Base-by-base conservation (phyloP, 1,284 basidiomycete genomes). In the Neolentinus lepideus region DNA sequence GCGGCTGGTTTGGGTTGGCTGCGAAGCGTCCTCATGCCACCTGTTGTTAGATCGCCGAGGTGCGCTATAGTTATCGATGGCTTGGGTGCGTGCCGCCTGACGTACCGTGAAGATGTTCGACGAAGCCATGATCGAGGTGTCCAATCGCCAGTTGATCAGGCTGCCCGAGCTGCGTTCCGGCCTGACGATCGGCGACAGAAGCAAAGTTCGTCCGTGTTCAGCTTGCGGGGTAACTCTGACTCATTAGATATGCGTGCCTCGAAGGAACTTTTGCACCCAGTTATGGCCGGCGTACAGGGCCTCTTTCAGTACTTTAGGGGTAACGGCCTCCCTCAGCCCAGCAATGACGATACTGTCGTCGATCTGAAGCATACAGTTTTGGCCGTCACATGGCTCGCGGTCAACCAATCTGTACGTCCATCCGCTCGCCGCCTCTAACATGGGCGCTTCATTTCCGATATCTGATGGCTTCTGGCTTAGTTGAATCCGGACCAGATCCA, bases 331-430 rank as follows among this genome's bases (percentile, higher is more conserved):
- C 85, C 88, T 22, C 71, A 76, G 50, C 75, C 81, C 9, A 60
- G 71, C 52, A 72, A 71, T 45, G 63, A 74, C 21, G 86, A 88
- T 58, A 83, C 80, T 1, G 88, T 92, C 22, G 75, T 94, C 25
- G 78, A 83, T 25, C 81, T 95, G 38, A 83, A 81, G 62, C 92
- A 93, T 56, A 87, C 84, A 11, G 84, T 90, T 31, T 78, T 94
- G 56, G 90, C 86, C 22, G 75, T 97, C 60, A 83, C 87, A 51
- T 97, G 94, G 94, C 77, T 95, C 12, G 94, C 92, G 14, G 75
- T 95, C 57, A 94, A 93, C 63, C 94, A 95, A 75, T 81, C 79
- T 54, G 92, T 92, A 64, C 59, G 82, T 69, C 36, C 46, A 54
- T 54, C 55, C 33, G 38, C 22, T 43, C 11, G 38, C 54, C 52